Evolutionary conservation across 495 filamentous ascomycete species (phyloP).

Genomic region (Cercophora sp.): DNA sequence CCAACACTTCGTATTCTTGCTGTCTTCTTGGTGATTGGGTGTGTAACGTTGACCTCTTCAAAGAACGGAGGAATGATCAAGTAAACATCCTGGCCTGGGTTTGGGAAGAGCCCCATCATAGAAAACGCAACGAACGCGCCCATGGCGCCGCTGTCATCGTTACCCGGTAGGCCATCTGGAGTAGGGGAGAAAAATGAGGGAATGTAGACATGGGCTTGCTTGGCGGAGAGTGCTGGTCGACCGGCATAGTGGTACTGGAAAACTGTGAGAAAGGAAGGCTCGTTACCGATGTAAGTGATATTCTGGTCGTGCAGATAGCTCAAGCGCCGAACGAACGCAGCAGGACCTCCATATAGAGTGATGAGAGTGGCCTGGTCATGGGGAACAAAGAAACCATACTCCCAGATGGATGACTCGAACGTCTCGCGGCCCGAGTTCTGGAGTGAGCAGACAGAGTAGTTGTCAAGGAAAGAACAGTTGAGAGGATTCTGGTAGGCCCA

Average conservation of each 20-base stretch:
- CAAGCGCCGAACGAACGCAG: slow-evolving; percentile 57
- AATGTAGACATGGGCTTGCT: slow-evolving; percentile 62
- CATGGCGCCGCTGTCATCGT: slow-evolving; percentile 72
- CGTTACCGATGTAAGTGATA: slow-evolving; percentile 69
- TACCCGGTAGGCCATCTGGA: slow-evolving; percentile 60
- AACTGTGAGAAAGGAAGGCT: slow-evolving; percentile 65
- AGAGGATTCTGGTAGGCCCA: slow-evolving; percentile 70
- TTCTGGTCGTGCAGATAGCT: slow-evolving; percentile 61
- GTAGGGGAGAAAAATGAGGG: slow-evolving; percentile 60
- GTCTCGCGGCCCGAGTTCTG: slow-evolving; percentile 62
- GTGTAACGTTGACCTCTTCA: slow-evolving; percentile 58
- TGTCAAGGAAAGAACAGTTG: slow-evolving; percentile 56
- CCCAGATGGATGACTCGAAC: slow-evolving; percentile 68
- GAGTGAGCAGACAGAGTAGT: slow-evolving; percentile 54
- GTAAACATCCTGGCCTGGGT: slow-evolving; percentile 71
- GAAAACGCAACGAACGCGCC: slow-evolving; percentile 64
- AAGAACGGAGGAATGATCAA: slow-evolving; percentile 67
- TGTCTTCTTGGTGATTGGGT: slow-evolving; percentile 56
- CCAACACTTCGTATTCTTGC: slow-evolving; percentile 57
- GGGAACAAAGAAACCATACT: slow-evolving; percentile 69
- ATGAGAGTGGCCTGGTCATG: slow-evolving; percentile 66
- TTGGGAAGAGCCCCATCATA: slow-evolving; percentile 73
- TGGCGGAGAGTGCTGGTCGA: slow-evolving; percentile 59
- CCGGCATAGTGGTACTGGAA: slow-evolving; percentile 72
- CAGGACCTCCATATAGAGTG: slow-evolving; percentile 55